Conservation (phyloP, 805 yeast genomes). For the Grigorovia humatica region DNA sequence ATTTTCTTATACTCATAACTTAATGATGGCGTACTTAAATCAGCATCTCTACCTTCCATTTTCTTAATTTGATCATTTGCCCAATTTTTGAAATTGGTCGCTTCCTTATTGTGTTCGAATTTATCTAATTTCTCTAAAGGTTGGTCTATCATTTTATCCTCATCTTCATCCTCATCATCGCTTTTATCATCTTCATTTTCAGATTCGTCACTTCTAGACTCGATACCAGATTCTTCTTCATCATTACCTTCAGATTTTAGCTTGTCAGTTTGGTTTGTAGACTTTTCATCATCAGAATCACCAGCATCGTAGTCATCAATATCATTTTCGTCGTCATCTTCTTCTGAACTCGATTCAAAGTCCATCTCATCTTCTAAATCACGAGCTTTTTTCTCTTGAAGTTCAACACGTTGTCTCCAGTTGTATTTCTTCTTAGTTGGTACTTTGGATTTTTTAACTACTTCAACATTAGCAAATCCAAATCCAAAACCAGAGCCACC, state of each 20-base stretch:
- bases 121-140: conserved; percentile 11
- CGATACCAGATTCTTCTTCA: background rate
- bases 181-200: conserved; percentile 15
- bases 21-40: conserved; percentile 41
- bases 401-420: conserved; percentile 56
- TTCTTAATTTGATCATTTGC: conserved; percentile 63
- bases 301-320: conserved; percentile 9
- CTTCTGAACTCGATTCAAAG: conserved; percentile 34
- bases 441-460: conserved; percentile 30
- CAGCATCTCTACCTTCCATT: conserved; percentile 49
- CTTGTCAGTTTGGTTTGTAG: conserved; percentile 6
- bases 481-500: conserved; percentile 62
- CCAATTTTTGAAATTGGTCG: conserved; percentile 76
- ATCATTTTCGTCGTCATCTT: conserved; percentile 23
- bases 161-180: conserved; percentile 12
- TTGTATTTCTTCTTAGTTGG: conserved; percentile 47
- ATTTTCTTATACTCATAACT: conserved; percentile 43
- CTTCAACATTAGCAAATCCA: conserved; percentile 49
- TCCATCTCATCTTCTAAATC: conserved; percentile 52
- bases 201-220: conserved; percentile 9
- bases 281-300: conserved; percentile 22
- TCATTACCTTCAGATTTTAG: background rate
- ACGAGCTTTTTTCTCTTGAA: conserved; percentile 35
- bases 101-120: conserved; percentile 32
- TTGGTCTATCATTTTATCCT: conserved; percentile 18